These are phyloP conservation scores for Podaxis rugospora DNA, from an alignment of 768 basidiomycete genomes.

Conservation along the genomic window DNA sequence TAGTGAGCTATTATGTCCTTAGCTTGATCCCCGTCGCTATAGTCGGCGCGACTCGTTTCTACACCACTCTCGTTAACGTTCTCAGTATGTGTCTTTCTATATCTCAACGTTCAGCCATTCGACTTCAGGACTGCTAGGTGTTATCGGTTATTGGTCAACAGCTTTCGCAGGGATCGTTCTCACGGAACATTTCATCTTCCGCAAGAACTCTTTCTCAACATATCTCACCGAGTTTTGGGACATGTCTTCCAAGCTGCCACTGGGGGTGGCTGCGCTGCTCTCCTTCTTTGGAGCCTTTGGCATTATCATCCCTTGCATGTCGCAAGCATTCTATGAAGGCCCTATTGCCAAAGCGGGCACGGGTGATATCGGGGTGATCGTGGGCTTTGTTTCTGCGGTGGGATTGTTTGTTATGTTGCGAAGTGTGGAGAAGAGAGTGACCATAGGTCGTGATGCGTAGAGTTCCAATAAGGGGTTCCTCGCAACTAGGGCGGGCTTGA, in stretches of 20 bases:
- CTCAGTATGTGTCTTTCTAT: conserved; percentile 40
- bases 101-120: not conserved
- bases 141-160: conserved; percentile 54
- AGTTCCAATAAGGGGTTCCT: not conserved
- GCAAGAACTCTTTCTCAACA: conserved; percentile 36
- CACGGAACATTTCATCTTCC: conserved; percentile 65
- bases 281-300: conserved; percentile 48
- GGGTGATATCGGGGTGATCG: conserved; percentile 71
- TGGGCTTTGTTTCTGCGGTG: conserved; percentile 46
- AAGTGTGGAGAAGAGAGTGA: conserved; percentile 27
- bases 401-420: conserved; percentile 48
- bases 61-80: conserved; percentile 57
- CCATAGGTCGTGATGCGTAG: conserved; percentile 13
- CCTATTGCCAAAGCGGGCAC: conserved; percentile 55
- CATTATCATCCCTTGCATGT: conserved; percentile 62
- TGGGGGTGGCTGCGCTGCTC: conserved; percentile 56
- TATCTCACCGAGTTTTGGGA: conserved; percentile 59
- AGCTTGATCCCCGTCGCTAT: conserved; percentile 69
- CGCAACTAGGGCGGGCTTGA: too few relatives aligned
- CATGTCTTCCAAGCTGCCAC: conserved; percentile 46
- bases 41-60: conserved; percentile 65
- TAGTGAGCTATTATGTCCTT: not conserved
- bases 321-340: conserved; percentile 67
- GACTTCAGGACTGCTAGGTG: conserved; percentile 21
- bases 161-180: conserved; percentile 58